These are phyloP conservation scores for Trichophyton rubrum DNA, from an alignment of 2,329 filamentous ascomycete species.

Conservation along the genomic window DNA sequence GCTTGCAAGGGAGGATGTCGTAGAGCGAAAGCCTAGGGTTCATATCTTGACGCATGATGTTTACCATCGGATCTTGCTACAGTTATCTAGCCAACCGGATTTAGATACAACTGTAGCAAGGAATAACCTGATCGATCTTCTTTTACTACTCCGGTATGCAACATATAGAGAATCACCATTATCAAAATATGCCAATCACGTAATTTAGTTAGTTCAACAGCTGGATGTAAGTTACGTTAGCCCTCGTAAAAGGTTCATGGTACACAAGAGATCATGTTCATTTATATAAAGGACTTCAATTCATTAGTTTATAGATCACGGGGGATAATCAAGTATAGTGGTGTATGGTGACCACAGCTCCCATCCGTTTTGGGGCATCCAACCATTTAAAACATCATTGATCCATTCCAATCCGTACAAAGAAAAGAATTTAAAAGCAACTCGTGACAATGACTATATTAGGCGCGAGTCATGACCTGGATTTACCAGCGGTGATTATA, in stretches of 20 bases:
- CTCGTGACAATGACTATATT: neutral
- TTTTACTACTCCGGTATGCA: too few relatives aligned
- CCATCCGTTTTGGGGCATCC: neutral
- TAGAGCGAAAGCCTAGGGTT: neutral
- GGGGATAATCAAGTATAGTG: neutral
- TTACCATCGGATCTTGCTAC: too few relatives aligned
- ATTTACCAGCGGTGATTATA: neutral
- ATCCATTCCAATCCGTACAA: neutral
- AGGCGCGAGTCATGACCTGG: neutral
- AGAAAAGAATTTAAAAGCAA: neutral
- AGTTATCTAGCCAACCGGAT: too few relatives aligned
- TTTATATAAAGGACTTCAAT: neutral
- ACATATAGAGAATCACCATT: too few relatives aligned
- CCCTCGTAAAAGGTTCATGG: too few relatives aligned
- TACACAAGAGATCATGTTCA: neutral
- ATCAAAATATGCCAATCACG: too few relatives aligned
- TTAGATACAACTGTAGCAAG: too few relatives aligned
- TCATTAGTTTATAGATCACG: neutral
- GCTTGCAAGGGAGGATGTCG: neutral
- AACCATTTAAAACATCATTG: neutral
- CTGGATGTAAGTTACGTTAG: too few relatives aligned
- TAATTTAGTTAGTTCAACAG: too few relatives aligned
- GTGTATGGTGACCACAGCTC: neutral
- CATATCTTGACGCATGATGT: too few relatives aligned
- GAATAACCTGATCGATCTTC: too few relatives aligned